A percentile compares a stretch with the other conserved stretches of the same genome.
These are phyloP conservation scores for Paecilomyces variotii DNA, from an alignment of 2,329 filamentous ascomycete genomes.

Conservation along the genomic window DNA sequence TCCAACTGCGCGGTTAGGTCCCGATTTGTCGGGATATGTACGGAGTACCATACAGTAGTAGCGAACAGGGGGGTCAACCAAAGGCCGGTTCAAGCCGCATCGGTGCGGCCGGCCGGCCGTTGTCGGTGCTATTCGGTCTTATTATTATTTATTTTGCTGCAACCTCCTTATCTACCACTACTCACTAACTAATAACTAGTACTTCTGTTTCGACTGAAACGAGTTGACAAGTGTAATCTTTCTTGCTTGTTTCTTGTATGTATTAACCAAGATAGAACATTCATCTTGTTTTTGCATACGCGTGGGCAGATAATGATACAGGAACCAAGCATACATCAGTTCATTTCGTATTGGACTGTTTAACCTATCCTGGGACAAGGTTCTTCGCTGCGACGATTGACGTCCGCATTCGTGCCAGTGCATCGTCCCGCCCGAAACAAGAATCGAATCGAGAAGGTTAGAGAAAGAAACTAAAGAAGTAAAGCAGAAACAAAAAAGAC, in stretches of 20 bases:
- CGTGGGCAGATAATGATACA: neutral
- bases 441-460: neutral
- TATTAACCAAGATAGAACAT: neutral
- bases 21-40: neutral
- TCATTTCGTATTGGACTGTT: neutral
- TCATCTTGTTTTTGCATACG: neutral
- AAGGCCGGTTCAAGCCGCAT: neutral
- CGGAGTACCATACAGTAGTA: neutral
- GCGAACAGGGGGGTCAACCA: neutral
- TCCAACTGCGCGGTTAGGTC: neutral
- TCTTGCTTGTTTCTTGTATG: neutral
- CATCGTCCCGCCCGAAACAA: neutral
- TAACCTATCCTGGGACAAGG: neutral
- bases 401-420: neutral
- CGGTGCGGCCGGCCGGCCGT: too few relatives aligned
- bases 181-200: too few relatives aligned
- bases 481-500: neutral
- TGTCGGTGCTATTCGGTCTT: too few relatives aligned
- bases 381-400: neutral
- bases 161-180: neutral
- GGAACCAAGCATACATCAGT: neutral
- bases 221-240: too few relatives aligned
- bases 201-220: too few relatives aligned
- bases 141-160: neutral
- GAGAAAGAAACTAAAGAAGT: neutral